These are phyloP conservation scores for Parathielavia hyrcaniae DNA, from an alignment of 495 filamentous ascomycete genomes.

Conservation along the genomic window DNA sequence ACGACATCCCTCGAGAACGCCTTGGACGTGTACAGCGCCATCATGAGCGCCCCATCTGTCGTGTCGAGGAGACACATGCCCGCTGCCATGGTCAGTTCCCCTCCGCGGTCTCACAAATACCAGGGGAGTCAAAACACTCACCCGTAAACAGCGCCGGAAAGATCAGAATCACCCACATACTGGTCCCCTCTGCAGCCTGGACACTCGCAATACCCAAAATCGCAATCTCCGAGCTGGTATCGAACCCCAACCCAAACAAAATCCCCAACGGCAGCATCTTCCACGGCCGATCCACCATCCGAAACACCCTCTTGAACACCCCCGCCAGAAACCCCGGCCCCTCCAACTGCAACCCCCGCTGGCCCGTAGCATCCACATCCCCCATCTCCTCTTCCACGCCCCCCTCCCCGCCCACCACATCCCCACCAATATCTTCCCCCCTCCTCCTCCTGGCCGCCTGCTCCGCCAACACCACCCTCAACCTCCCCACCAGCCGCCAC, in stretches of 20 bases:
- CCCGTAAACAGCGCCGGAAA: slow-evolving; percentile 88
- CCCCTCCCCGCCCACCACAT: neutral
- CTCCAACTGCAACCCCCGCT: slow-evolving; percentile 61
- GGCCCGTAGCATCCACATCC: slow-evolving; percentile 33
- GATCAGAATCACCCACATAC: slow-evolving; percentile 89
- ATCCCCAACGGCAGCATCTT: slow-evolving; percentile 95
- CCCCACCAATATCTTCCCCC: slow-evolving; percentile 15
- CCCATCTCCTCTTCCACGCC: slow-evolving; percentile 14
- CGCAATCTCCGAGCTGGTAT: slow-evolving; percentile 92
- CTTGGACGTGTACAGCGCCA: slow-evolving; percentile 80
- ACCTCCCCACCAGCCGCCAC: slow-evolving; percentile 60
- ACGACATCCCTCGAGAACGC: slow-evolving; percentile 67
- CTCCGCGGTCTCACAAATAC: neutral
- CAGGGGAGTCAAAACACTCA: slow-evolving; percentile 29
- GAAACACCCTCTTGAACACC: slow-evolving; percentile 71
- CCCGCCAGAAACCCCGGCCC: slow-evolving; percentile 68
- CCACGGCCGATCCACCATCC: slow-evolving; percentile 83
- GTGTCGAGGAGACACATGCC: slow-evolving; percentile 92
- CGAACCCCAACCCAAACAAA: slow-evolving; percentile 90
- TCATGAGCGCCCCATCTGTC: slow-evolving; percentile 89
- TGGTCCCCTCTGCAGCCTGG: slow-evolving; percentile 75
- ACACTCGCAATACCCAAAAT: slow-evolving; percentile 84
- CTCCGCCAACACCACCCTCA: slow-evolving; percentile 52
- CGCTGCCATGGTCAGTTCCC: slow-evolving; percentile 36
- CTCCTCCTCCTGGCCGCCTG: slow-evolving; percentile 23